Evolutionary conservation across 1,139 yeast genomes (phyloP), one percentile per base, ranked within the genome.

Genomic region (Kluyveromyces sp.): DNA sequence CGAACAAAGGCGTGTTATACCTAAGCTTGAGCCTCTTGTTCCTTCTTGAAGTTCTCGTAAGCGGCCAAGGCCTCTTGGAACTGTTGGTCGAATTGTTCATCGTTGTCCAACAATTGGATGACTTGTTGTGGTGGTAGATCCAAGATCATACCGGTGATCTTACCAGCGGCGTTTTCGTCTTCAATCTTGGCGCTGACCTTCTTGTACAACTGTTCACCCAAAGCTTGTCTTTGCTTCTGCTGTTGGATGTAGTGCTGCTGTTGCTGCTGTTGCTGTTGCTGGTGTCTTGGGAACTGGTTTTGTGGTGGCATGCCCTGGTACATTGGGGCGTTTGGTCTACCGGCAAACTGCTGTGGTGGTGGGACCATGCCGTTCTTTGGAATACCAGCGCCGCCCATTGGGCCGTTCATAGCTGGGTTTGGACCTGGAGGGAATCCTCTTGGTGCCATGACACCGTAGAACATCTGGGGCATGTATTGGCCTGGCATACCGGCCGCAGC

Each of bases 61-160:
- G 97, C 97, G 69, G 83, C 78, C 61, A 84, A 78, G 57, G 99
- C 98, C 70, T 92, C 97, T 62, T 84, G 84, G 66, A 92, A 88
- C 70, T 89, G 95, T 68, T 80, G 79, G 73, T 83, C 83, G 74
- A 92, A 86, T 58, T 85, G 78, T 60, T 80, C 89, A 55, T 87
- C 96, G 66, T 89, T 94, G 63, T 83, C 92, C 67, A 86, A 80
- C 67, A 92, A 77, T 53, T 85, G 83, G 65, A 89, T 73, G 61
- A 94, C 85, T 73, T 92, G 96, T 64, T 80, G 80, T 71, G 85
- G 86, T 65, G 88, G 94, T 80, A 92, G 82, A 67, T 89, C 96
- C 66, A 92, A 80, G 76, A 92, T 81, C 98, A 92, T 92, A 74
- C 97, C 98, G 57, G 99, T 92, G 67, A 92, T 88, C 77, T 89